phyloP scores from a whole-genome alignment of 306 rosid genomes.

The Gleditsia sinensis region DNA sequence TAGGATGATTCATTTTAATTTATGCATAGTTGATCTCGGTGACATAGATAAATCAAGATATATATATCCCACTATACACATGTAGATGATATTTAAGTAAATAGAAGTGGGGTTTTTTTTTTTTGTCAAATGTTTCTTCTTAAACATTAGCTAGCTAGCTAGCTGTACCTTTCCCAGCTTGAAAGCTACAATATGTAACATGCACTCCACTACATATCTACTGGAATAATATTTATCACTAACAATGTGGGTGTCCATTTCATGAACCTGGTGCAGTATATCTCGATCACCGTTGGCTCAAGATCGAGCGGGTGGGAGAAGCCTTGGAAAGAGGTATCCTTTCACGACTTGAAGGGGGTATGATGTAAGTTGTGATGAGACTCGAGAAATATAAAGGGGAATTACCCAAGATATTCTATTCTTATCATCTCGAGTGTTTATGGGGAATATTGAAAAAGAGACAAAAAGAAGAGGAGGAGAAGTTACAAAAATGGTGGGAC shows the following conservation, averaged over 20 bases:
- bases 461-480: neutral
- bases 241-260: constrained; percentile 21
- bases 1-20: neutral
- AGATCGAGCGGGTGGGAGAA: neutral
- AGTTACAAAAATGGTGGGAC: constrained; percentile 14
- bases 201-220: constrained; percentile 22
- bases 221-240: neutral
- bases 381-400: neutral
- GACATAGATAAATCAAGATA: neutral
- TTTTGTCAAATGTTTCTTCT: neutral
- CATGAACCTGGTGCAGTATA: constrained; percentile 32
- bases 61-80: neutral
- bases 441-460: constrained; percentile 49
- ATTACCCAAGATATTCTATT: constrained; percentile 36
- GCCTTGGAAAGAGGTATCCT: neutral
- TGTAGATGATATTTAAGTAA: neutral
- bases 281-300: constrained; percentile 29
- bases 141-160: too few relatives aligned
- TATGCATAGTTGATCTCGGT: neutral
- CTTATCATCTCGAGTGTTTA: constrained; percentile 33
- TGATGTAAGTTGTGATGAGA: constrained; percentile 3
- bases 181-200: neutral
- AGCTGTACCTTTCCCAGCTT: neutral
- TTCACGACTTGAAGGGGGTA: too few relatives aligned
- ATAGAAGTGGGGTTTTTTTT: neutral